These are phyloP conservation scores for Yarrowia sp. DNA, from an alignment of 805 yeast genomes.

Conservation along the genomic window DNA sequence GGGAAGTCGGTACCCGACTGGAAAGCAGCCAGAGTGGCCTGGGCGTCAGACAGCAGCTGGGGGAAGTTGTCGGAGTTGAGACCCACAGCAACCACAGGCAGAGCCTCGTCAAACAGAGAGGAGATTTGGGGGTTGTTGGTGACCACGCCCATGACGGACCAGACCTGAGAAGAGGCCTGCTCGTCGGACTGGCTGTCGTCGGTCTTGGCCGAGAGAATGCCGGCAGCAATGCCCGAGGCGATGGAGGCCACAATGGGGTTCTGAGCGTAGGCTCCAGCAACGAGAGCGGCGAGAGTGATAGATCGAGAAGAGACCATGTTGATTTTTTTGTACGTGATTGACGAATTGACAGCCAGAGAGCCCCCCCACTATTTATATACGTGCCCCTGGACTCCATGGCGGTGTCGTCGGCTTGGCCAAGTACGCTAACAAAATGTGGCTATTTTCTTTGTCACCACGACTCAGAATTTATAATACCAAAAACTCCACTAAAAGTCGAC, in stretches of 20 bases:
- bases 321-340: neutral
- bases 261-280: constrained; percentile 1
- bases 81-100: neutral
- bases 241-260: constrained; percentile 19
- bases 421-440: neutral
- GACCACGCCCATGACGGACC: constrained; percentile 5
- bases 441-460: constrained; percentile 2
- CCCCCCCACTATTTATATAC: neutral
- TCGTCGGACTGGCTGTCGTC: constrained; percentile 4
- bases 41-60: neutral
- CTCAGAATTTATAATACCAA: constrained; percentile 16
- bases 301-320: neutral
- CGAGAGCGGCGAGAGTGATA: neutral
- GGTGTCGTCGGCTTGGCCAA: neutral
- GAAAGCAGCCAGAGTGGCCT: neutral
- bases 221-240: neutral
- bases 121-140: constrained; percentile 4
- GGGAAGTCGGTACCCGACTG: neutral
- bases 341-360: neutral
- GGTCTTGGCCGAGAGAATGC: constrained; percentile 7
- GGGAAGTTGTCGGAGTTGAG: constrained; percentile 22
- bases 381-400: neutral
- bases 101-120: neutral
- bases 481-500: neutral
- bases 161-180: neutral